Evolutionary conservation across 164 flowering plant species (phyloP).

Genomic region (Magnolia officinalis): DNA sequence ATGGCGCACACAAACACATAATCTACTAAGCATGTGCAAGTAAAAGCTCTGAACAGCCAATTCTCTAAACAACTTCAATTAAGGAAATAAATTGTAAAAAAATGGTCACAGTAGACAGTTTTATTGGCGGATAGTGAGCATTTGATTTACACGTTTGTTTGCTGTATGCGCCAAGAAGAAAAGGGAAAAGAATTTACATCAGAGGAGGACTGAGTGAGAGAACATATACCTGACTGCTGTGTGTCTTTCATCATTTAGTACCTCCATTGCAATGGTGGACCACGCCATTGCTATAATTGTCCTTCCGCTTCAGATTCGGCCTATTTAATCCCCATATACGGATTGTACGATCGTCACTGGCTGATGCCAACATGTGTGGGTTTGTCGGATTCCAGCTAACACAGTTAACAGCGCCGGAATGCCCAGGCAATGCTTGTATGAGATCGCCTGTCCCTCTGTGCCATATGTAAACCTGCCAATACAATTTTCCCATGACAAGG

Average conservation of each 20-base stretch:
- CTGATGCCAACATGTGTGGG: constrained; percentile 24
- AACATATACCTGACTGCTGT: background rate
- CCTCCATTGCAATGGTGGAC: constrained; percentile 18
- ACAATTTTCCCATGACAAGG: background rate
- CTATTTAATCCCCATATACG: constrained; percentile 20
- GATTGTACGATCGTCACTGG: constrained; percentile 20
- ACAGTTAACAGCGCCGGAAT: constrained; percentile 21
- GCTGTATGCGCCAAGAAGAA: constrained; percentile 13
- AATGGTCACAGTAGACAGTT: constrained; percentile 9
- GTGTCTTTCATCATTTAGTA: background rate
- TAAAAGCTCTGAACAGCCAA: background rate
- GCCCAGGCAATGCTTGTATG: constrained; percentile 19
- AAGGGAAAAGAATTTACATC: constrained; percentile 7
- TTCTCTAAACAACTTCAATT: background rate
- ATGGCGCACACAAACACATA: too few relatives aligned
- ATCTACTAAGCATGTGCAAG: background rate
- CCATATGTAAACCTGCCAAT: constrained; percentile 21
- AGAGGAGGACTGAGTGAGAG: background rate
- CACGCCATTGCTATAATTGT: constrained; percentile 11
- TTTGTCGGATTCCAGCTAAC: constrained; percentile 23
- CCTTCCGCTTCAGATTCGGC: constrained; percentile 10
- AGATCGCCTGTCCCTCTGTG: constrained; percentile 18
- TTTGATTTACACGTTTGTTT: constrained; percentile 16
- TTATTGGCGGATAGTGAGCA: constrained; percentile 16
- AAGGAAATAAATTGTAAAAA: constrained; percentile 3